Conservation (phyloP, 2,329 filamentous ascomycete genomes). For the Neofusicoccum cordaticola region DNA sequence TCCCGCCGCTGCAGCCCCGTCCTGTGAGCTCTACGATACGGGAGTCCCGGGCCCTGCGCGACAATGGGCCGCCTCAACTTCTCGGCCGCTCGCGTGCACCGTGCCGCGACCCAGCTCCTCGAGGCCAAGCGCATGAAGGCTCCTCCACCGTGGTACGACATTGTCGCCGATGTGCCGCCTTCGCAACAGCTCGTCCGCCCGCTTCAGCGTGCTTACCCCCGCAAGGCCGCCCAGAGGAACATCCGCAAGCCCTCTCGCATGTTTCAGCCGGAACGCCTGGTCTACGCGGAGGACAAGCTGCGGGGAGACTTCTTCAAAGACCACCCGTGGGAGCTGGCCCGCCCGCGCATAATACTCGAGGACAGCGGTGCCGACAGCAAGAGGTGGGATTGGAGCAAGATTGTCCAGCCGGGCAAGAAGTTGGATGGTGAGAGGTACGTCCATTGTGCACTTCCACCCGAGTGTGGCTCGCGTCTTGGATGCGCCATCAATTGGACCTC, state of each 20-base stretch:
- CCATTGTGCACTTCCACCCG: not conserved
- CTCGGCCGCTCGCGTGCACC: conserved; percentile 51
- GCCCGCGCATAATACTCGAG: conserved; percentile 82
- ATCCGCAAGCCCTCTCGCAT: conserved; percentile 66
- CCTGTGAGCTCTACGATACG: not conserved
- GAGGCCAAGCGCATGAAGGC: conserved; percentile 36
- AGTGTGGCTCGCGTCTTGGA: not conserved
- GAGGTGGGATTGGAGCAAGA: conserved; percentile 73
- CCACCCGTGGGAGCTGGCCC: conserved; percentile 94
- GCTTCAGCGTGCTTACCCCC: conserved; percentile 28
- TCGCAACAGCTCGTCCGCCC: conserved; percentile 59
- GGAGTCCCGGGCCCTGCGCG: conserved; percentile 27
- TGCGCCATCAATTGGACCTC: not conserved
- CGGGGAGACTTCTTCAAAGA: conserved; percentile 83
- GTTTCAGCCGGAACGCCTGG: conserved; percentile 75
- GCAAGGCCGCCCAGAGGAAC: conserved; percentile 40
- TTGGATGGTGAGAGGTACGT: conserved; percentile 79
- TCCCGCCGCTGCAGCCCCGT: not conserved
- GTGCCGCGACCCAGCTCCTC: conserved; percentile 50
- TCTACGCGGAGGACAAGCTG: conserved; percentile 79
- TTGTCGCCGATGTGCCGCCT: conserved; percentile 58
- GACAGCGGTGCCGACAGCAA: conserved; percentile 77
- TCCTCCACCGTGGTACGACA: conserved; percentile 57
- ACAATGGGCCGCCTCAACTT: conserved; percentile 54
- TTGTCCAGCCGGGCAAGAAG: conserved; percentile 71